Conservation (phyloP, 371 early-diverging fungal species). For the Mycotypha africana region DNA sequence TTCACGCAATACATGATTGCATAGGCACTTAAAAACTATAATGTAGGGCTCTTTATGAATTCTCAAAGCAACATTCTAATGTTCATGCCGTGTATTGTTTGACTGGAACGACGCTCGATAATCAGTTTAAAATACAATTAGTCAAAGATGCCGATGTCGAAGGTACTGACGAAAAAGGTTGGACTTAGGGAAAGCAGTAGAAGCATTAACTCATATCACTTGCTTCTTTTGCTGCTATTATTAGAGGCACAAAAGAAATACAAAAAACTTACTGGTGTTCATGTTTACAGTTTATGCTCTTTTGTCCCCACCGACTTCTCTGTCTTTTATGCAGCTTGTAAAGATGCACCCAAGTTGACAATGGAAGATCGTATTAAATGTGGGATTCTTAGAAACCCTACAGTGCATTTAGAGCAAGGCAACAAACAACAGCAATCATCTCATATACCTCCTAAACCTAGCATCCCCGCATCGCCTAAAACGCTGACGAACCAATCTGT, state of each 20-base stretch:
- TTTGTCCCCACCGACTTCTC: conserved; percentile 6
- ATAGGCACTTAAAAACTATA: background rate
- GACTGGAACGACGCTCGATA: background rate
- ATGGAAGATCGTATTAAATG: conserved; percentile 8
- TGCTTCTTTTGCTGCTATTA: background rate
- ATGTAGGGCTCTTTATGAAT: conserved; percentile 11
- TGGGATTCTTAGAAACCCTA: conserved; percentile 5
- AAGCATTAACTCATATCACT: background rate
- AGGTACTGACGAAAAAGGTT: conserved; percentile 1
- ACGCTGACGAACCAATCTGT: background rate
- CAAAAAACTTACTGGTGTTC: conserved; percentile 4
- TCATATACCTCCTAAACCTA: background rate
- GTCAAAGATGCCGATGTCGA: conserved; percentile 11
- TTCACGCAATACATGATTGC: background rate
- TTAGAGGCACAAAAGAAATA: conserved; percentile 6
- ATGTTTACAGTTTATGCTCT: conserved; percentile 10
- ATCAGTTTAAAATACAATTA: conserved; percentile 9
- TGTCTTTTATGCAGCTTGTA: conserved; percentile 5
- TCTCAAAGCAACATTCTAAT: background rate
- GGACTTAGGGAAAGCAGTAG: too few species aligned
- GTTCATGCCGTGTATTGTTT: conserved; percentile 10
- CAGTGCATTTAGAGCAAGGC: background rate
- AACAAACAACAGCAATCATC: background rate
- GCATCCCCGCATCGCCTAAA: background rate
- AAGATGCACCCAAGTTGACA: conserved; percentile 2